Evolutionary conservation across 352 stramenopile species (phyloP), one percentile per base, ranked within the genome.

Genomic region (Elongisporangium undulatum): DNA sequence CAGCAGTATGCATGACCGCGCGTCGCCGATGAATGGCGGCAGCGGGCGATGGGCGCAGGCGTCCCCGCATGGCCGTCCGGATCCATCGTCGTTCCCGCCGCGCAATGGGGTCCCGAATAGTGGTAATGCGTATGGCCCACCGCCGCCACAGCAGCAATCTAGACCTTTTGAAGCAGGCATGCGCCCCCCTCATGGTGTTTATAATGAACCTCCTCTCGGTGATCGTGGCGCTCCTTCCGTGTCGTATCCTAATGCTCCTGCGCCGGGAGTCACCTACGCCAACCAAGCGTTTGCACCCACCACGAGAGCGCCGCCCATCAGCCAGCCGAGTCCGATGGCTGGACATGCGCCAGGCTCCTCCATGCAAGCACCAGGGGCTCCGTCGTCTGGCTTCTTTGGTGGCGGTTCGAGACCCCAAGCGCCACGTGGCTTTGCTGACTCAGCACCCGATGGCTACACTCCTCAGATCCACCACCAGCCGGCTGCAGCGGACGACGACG

Each of bases 171-270:
- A 69, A 78, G 71, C 58, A 58, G 66, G 61, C 49, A 39, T 61
- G 56, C 55, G 29, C 29, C 13, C 62, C 22, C 54, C 75, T 58
- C 69, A 70, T 77, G 63, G 68, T 73, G 63, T 79, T 73, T 79
- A 79, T 76, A 86, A 82, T 85, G 78, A 79, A 77, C n/a, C n/a
- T n/a, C 68, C 72, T 64, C 65, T 72, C 58, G 78, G 69, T 82
- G 71, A 72, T 63, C 74, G 58, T 62, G 62, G 62, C 57, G 69
- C 74, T 73, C 67, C 70, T 78, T 74, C 67, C 64, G 59, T 81
- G 64, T 82, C 72, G 70, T 74, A 75, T 77, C 66, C 70, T 75
- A 78, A 72, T 58, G 62, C 29, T 53, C 59, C 58, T 64, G 68
- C 55, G 49, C 23, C 60, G 45, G 60, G 53, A 19, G 48, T 23